These are phyloP conservation scores for Mycosphaerella arachidis DNA, from an alignment of 2,329 filamentous ascomycete species.

Conservation along the genomic window DNA sequence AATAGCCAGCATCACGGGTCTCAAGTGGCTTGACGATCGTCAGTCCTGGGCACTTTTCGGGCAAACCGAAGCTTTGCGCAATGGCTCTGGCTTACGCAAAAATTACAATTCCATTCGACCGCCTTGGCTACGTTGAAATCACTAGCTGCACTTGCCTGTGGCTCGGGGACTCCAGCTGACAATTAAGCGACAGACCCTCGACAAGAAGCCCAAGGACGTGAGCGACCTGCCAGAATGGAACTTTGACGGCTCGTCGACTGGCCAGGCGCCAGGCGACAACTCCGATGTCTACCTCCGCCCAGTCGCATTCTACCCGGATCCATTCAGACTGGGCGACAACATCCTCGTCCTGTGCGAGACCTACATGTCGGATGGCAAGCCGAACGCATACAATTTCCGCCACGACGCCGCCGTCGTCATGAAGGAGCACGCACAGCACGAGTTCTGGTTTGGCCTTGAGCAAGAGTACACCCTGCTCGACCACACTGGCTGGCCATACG, in stretches of 20 bases:
- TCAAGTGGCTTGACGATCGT: neutral
- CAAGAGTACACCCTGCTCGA: slow-evolving; percentile 97
- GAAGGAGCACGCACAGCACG: slow-evolving; percentile 74
- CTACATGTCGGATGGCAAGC: slow-evolving; percentile 87
- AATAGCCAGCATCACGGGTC: slow-evolving; percentile 2
- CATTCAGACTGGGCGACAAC: slow-evolving; percentile 85
- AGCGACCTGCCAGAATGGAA: slow-evolving; percentile 74
- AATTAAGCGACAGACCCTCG: slow-evolving; percentile 53
- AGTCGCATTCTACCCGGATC: slow-evolving; percentile 82
- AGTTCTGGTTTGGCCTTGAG: slow-evolving; percentile 97
- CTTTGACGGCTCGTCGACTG: slow-evolving; percentile 85
- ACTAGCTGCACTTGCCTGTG: neutral
- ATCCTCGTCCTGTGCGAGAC: slow-evolving; percentile 92
- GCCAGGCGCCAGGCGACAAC: slow-evolving; percentile 89
- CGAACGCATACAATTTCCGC: slow-evolving; percentile 98
- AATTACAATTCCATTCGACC: neutral
- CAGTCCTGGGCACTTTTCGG: slow-evolving; percentile 8
- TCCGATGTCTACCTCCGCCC: slow-evolving; percentile 96
- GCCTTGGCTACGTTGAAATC: slow-evolving; percentile 1
- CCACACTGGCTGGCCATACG: slow-evolving; percentile 79
- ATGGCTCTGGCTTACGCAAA: neutral
- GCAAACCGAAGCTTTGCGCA: slow-evolving; percentile 10
- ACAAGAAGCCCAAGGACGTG: slow-evolving; percentile 52
- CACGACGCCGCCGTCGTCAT: slow-evolving; percentile 87
- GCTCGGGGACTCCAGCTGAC: slow-evolving; percentile 9